phyloP scores from a whole-genome alignment of 371 early-diverging fungal species.

The Lichtheimia ramosa region DNA sequence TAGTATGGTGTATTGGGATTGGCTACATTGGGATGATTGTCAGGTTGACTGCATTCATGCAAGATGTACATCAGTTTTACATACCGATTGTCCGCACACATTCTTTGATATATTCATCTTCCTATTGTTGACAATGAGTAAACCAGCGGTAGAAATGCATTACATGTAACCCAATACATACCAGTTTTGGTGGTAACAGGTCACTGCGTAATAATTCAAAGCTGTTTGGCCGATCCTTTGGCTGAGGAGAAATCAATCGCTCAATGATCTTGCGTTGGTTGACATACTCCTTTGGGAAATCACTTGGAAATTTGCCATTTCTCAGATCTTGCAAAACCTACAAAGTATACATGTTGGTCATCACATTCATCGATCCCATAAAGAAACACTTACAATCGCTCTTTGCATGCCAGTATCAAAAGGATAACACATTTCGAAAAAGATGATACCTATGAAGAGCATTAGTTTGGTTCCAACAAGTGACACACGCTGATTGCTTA shows the following conservation, averaged over 20 bases:
- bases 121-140: constrained; percentile 30
- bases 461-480: constrained; percentile 8
- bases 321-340: constrained; percentile 64
- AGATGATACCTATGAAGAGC: constrained; percentile 51
- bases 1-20: constrained; percentile 90
- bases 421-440: constrained; percentile 76
- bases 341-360: not conserved
- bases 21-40: constrained; percentile 30
- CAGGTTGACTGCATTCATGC: no score
- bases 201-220: constrained; percentile 81
- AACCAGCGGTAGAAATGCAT: not conserved
- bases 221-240: constrained; percentile 83
- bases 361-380: not conserved
- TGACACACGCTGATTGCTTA: constrained; percentile 9
- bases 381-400: constrained; percentile 30
- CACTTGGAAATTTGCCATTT: constrained; percentile 69
- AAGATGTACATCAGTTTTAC: not conserved
- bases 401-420: constrained; percentile 80
- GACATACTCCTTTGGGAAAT: constrained; percentile 64
- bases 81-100: constrained; percentile 82
- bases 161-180: not conserved
- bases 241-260: constrained; percentile 73
- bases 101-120: constrained; percentile 92
- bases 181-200: constrained; percentile 77
- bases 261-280: constrained; percentile 73